Evolutionary conservation across 140 eudicot species (phyloP).

Genomic region (Cichorium intybus): DNA sequence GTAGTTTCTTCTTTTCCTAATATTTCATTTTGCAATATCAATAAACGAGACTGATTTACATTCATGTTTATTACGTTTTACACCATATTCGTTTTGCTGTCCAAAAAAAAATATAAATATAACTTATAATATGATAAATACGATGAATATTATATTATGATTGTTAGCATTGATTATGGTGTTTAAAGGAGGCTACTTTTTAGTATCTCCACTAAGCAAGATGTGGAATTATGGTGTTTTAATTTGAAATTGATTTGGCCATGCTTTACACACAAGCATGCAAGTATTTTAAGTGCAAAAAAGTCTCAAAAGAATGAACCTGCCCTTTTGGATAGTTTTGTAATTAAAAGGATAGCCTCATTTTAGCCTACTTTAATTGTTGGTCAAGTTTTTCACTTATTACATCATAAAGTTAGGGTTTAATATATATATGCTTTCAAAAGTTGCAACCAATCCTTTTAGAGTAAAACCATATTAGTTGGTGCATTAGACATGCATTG

Average conservation of each 20-base stretch:
- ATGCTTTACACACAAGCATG: conserved; percentile 45
- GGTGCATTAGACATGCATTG: background rate
- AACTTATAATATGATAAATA: background rate
- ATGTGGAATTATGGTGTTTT: conserved; percentile 18
- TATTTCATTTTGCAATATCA: background rate
- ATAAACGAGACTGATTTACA: background rate
- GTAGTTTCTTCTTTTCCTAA: background rate
- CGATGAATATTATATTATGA: background rate
- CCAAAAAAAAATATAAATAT: background rate
- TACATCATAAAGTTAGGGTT: conserved; percentile 31
- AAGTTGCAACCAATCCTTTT: conserved; percentile 30
- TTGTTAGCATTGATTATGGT: conserved; percentile 18
- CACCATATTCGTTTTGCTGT: no score
- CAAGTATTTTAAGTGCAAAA: conserved; percentile 28
- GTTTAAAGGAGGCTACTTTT: conserved; percentile 28
- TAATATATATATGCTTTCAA: conserved; percentile 20
- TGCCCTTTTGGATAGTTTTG: conserved; percentile 39
- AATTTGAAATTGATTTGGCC: conserved; percentile 31
- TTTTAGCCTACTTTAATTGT: conserved; percentile 40
- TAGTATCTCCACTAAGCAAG: conserved; percentile 32
- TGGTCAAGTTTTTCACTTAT: conserved; percentile 33
- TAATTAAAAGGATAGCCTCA: conserved; percentile 15
- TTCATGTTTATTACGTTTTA: no score
- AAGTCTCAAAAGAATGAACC: conserved; percentile 44
- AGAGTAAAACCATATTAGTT: background rate